Evolutionary conservation across 345 rosid genomes (phyloP).

Genomic region (Gossypioides kirkii): DNA sequence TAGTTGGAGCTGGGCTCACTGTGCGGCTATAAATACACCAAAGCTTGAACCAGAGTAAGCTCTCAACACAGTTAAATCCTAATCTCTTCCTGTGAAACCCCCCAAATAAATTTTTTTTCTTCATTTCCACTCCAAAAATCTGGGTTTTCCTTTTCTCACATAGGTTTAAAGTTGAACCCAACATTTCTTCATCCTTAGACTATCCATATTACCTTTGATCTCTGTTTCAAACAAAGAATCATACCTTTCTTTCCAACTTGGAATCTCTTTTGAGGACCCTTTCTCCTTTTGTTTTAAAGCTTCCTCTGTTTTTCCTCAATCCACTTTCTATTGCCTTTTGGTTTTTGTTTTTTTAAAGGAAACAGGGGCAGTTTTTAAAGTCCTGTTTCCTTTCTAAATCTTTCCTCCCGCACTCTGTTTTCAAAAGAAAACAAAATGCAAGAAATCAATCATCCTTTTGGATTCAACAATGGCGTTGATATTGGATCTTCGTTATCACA

Average conservation of each 20-base stretch:
- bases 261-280: neutral
- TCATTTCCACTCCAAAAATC: no score
- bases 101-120: neutral
- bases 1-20: neutral
- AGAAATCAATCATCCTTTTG: constrained; percentile 24
- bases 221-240: neutral
- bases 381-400: neutral
- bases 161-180: neutral
- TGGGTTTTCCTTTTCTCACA: neutral
- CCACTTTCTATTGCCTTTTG: neutral
- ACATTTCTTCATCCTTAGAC: neutral
- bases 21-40: constrained; percentile 40
- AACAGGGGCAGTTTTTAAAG: constrained; percentile 26
- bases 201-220: neutral
- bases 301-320: neutral
- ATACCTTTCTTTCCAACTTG: neutral
- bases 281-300: no score
- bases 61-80: neutral
- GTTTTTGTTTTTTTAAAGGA: constrained; percentile 12
- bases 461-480: constrained; percentile 21
- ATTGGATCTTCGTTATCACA: constrained; percentile 67
- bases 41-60: neutral
- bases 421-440: constrained; percentile 24
- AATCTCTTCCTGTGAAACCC: neutral
- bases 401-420: neutral